A percentile compares a stretch with the other conserved stretches of the same genome.
Evolutionary conservation across 768 basidiomycete species (phyloP).

Genomic region (Tricholoma hemisulphureum): DNA sequence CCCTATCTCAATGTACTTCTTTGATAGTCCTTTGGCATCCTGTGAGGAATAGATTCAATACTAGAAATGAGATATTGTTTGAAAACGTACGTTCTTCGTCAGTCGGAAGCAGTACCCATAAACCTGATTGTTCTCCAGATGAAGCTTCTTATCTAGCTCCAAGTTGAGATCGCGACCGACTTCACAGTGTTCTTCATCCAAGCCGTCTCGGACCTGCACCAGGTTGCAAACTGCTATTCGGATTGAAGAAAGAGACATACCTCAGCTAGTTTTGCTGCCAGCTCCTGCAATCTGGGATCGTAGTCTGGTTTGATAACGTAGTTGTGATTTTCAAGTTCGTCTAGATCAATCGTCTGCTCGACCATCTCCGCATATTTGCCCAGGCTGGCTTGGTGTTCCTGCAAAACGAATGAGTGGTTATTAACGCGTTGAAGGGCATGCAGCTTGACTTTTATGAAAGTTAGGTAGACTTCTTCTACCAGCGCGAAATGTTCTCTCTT

Average conservation of each 20-base stretch:
- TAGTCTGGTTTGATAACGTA: slow-evolving; percentile 93
- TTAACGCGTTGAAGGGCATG: neutral
- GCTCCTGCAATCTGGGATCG: slow-evolving; percentile 67
- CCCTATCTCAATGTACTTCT: slow-evolving; percentile 78
- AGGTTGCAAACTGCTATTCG: neutral
- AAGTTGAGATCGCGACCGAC: slow-evolving; percentile 71
- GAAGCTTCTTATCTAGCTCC: slow-evolving; percentile 92
- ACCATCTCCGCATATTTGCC: slow-evolving; percentile 90
- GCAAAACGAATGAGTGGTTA: neutral
- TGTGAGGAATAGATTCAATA: slow-evolving; percentile 28
- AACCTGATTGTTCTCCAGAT: slow-evolving; percentile 85
- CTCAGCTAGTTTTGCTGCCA: slow-evolving; percentile 65
- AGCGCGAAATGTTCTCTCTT: slow-evolving; percentile 48
- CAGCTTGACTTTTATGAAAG: slow-evolving; percentile 53
- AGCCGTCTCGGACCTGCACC: slow-evolving; percentile 61
- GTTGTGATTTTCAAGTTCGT: slow-evolving; percentile 79
- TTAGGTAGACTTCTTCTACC: slow-evolving; percentile 67
- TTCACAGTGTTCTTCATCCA: slow-evolving; percentile 77
- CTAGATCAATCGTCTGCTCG: slow-evolving; percentile 90
- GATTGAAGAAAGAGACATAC: slow-evolving; percentile 26
- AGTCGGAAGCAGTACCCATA: slow-evolving; percentile 93
- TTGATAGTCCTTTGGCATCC: slow-evolving; percentile 77
- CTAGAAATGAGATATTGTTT: neutral
- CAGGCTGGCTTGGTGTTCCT: slow-evolving; percentile 66
- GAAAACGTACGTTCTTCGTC: slow-evolving; percentile 77